Evolutionary conservation across 495 filamentous ascomycete species (phyloP).

Genomic region (Glonium stellatum): DNA sequence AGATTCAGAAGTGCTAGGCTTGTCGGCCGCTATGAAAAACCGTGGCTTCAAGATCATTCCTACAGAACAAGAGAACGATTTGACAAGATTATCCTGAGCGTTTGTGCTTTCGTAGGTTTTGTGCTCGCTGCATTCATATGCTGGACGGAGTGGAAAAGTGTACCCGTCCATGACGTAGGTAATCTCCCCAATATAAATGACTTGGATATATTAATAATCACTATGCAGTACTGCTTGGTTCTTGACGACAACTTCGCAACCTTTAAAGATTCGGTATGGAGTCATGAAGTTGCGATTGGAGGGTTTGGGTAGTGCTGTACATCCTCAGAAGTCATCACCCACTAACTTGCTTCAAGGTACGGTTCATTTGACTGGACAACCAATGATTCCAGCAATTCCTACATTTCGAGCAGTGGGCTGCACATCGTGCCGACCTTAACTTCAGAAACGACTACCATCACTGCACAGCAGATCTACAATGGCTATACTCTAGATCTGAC

Average conservation of each 20-base stretch:
- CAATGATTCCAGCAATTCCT: background rate
- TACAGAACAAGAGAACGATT: background rate
- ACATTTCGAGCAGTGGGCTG: background rate
- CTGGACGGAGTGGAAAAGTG: background rate
- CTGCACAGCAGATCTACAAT: background rate
- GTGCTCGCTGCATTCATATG: background rate
- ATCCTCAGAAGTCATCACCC: too few relatives aligned
- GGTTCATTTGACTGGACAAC: conserved; percentile 4
- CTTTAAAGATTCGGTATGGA: background rate
- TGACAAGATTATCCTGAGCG: conserved; percentile 1
- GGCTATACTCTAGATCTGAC: background rate
- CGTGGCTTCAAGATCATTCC: background rate
- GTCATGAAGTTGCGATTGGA: background rate
- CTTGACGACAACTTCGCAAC: background rate
- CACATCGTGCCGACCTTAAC: background rate
- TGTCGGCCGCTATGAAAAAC: background rate
- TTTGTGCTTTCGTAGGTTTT: background rate
- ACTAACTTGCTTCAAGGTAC: too few relatives aligned
- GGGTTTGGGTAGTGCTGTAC: background rate
- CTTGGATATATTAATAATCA: too few relatives aligned
- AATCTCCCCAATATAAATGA: background rate
- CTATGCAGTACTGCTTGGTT: background rate
- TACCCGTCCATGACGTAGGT: background rate
- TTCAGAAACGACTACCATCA: background rate
- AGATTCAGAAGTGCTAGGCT: background rate